Evolutionary conservation across 2,329 filamentous ascomycete genomes (phyloP), one percentile per base, ranked within the genome.

Genomic region (Calonectria naviculata): DNA sequence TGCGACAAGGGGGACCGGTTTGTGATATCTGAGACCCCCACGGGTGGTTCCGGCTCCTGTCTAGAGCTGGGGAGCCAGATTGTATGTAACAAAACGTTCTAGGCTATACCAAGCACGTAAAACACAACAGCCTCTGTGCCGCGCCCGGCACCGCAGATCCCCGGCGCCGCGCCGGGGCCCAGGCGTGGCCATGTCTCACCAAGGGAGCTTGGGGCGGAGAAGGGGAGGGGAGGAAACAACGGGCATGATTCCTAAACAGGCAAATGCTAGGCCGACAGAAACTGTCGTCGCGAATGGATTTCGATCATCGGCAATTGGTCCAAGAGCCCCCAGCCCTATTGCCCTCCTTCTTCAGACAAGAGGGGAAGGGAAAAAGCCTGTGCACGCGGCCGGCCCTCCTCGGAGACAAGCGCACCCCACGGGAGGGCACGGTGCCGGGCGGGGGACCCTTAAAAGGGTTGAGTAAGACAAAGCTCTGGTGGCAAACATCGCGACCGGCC

Each of bases 231-330:
- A 36, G 36, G 42, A 38, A 28, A 24, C 31, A 24, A 26, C 52
- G 52, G 52, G 52, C 34, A 58, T 58, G 52, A 58, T 58, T 21
- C 52, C 52, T 26, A 38, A 58, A 58, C 24, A 58, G 52, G 52
- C 15, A 58, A 56, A 38, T 58, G 34, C 52, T 15, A 58, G 31
- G 34, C 52, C 31, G 34, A 10, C 31, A 24, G 13, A 24, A 36
- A 24, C 10, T 36, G 34, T 31, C 34, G 26, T 31, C 52, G 21
- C 26, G 52, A 38, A 34, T 24, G 13, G 13, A 46, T 38, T 58
- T 24, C 8, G 17, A 58, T n/a, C n/a, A 58, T 26, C 34, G 31
- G 34, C 52, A 58, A 58, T 58, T 58, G 52, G 52, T 38, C 52
- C 42, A 46, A 46, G n/a, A 46, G 15, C 38, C 17, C 28, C 49